phyloP scores from a whole-genome alignment of 2,329 filamentous ascomycete genomes.

The Mollisia scopiformis region DNA sequence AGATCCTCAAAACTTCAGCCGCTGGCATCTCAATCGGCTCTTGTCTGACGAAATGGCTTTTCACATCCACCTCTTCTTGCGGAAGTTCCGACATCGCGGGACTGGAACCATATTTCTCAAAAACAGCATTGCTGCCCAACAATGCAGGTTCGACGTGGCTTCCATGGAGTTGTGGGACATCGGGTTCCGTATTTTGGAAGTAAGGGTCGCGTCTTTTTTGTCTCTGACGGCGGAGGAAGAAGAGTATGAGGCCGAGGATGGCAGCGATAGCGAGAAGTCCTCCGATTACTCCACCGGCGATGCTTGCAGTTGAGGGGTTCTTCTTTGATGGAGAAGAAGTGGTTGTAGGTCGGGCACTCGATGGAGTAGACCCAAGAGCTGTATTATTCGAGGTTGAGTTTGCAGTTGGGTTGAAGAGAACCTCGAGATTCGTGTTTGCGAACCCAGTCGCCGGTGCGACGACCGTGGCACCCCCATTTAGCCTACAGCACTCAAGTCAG shows the following conservation, averaged over 20 bases:
- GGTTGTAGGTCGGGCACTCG: neutral
- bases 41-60: neutral
- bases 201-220: neutral
- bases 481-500: neutral
- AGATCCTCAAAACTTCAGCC: neutral
- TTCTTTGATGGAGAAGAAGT: neutral
- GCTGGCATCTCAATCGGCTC: neutral
- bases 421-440: neutral
- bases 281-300: constrained; percentile 3
- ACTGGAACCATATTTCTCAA: neutral
- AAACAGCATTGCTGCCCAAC: neutral
- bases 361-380: neutral
- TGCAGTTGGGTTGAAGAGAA: neutral
- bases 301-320: neutral
- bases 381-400: neutral
- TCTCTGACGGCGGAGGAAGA: neutral
- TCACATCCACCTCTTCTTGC: neutral
- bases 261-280: neutral
- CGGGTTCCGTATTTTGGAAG: neutral
- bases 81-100: neutral
- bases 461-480: neutral
- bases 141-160: neutral
- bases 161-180: neutral
- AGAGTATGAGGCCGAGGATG: neutral
- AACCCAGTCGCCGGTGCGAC: neutral